Evolutionary conservation across 176 grass and related monocot genomes (phyloP).

Genomic region (Otatea glauca): DNA sequence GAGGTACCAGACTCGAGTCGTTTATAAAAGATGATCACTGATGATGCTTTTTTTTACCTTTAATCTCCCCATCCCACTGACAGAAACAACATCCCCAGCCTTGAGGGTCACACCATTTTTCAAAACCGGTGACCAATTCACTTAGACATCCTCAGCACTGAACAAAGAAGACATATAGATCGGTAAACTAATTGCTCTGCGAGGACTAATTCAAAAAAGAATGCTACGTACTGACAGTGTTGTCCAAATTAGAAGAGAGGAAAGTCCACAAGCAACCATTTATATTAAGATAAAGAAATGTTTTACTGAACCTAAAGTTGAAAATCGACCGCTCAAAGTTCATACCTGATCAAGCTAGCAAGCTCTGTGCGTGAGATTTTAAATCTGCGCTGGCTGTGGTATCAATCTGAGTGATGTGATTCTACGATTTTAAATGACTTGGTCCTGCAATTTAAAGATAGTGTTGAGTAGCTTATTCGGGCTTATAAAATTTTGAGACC

Average conservation of each 20-base stretch:
- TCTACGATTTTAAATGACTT: constrained; percentile 89
- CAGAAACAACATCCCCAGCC: constrained; percentile 88
- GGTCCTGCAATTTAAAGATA: constrained; percentile 60
- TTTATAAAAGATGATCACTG: not conserved
- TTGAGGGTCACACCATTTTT: constrained; percentile 88
- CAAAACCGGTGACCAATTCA: constrained; percentile 74
- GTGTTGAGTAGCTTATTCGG: constrained; percentile 10
- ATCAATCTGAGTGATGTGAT: constrained; percentile 88
- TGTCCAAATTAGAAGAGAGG: not conserved
- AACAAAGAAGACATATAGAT: constrained; percentile 39
- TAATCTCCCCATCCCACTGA: constrained; percentile 82
- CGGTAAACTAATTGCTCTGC: constrained; percentile 18
- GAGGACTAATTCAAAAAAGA: not conserved
- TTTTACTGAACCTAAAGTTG: not conserved
- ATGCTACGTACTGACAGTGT: not conserved
- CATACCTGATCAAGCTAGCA: constrained; percentile 84
- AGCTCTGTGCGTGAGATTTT: constrained; percentile 94
- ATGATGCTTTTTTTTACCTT: constrained; percentile 63
- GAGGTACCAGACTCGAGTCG: not conserved
- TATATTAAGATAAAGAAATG: constrained; percentile 25
- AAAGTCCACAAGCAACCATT: constrained; percentile 18
- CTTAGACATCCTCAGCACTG: constrained; percentile 83
- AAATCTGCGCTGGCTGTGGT: constrained; percentile 86
- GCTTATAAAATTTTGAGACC: constrained; percentile 21
- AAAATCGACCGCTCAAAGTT: not conserved